Evolutionary conservation across 2,329 filamentous ascomycete species (phyloP).

Genomic region (Parastagonospora nodorum): DNA sequence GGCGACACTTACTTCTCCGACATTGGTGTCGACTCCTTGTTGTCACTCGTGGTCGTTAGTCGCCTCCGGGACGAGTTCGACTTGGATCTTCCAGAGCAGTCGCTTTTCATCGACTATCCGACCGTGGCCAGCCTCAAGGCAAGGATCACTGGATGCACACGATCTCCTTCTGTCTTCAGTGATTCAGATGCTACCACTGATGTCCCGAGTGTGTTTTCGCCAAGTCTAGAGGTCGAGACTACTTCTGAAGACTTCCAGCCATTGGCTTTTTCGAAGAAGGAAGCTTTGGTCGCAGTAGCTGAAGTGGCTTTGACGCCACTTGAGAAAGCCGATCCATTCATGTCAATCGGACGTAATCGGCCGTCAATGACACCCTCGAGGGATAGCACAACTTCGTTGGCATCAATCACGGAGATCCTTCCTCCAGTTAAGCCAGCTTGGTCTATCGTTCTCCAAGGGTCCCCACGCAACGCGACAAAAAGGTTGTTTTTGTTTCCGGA

Average conservation of each 20-base stretch:
- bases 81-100: constrained; percentile 32
- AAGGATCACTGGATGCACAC: background rate
- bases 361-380: constrained; percentile 1
- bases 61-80: constrained; percentile 19
- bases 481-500: constrained; percentile 55
- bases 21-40: constrained; percentile 36
- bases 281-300: too few species aligned
- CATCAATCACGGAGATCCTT: background rate
- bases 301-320: too few species aligned
- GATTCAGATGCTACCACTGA: constrained; percentile 46
- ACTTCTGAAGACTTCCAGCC: background rate
- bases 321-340: too few species aligned
- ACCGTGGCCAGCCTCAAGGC: constrained; percentile 52
- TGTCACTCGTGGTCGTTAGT: constrained; percentile 27
- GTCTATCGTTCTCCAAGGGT: constrained; percentile 54
- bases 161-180: constrained; percentile 28
- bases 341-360: too few species aligned
- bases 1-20: constrained; percentile 27
- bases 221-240: constrained; percentile 16
- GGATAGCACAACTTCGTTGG: constrained; percentile 7
- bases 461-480: constrained; percentile 36
- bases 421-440: constrained; percentile 4
- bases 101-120: constrained; percentile 50
- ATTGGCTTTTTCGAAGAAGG: too few species aligned
- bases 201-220: constrained; percentile 42